Evolutionary conservation across 495 filamentous ascomycete species (phyloP), one percentile per base, ranked within the genome.

Genomic region (Apodospora peruviana): DNA sequence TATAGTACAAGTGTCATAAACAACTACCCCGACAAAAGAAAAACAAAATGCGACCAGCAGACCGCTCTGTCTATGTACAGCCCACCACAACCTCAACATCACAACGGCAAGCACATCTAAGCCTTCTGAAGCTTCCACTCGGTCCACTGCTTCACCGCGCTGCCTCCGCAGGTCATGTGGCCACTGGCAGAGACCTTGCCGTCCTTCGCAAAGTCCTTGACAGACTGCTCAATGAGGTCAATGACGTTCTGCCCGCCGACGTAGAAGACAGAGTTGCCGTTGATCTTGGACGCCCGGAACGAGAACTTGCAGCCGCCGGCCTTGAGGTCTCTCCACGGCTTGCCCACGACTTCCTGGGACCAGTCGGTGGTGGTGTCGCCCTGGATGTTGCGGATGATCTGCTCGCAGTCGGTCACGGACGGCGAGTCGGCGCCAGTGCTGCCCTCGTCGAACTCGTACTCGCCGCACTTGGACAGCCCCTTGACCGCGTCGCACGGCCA

Each of bases 321-420:
- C 27, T 38, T 20, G 27, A 52, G 27, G 36, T 52, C 20, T 36
- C 51, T 12, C 23, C 43, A 41, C n/a, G 51, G 53, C 14, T 29
- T 2, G 32, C 32, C 50, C 22, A 55, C 17, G 40, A 32, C 47
- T 18, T 51, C 45, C 9, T 49, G 29, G 17, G 22, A 17, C 43
- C 43, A 51, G 23, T 47, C 22, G 24, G 40, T 42, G 20, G 21
- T 12, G 1, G 46, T 50, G 27, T 32, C 27, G 43, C 55, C 58
- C 52, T 66, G 35, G 48, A 69, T 65, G 42, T 70, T 72, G n/a
- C 48, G 50, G 29, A 72, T 53, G 48, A 70, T 68, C 8, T 43
- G 29, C 35, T 46, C 47, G 49, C 65, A 68, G 57, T 67, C 62
- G 11, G 41, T 27, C 17, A 65, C 50, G 9, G 24, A 32, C 9